Evolutionary conservation across 495 filamentous ascomycete species (phyloP).

Genomic region (Xylaria longipes): DNA sequence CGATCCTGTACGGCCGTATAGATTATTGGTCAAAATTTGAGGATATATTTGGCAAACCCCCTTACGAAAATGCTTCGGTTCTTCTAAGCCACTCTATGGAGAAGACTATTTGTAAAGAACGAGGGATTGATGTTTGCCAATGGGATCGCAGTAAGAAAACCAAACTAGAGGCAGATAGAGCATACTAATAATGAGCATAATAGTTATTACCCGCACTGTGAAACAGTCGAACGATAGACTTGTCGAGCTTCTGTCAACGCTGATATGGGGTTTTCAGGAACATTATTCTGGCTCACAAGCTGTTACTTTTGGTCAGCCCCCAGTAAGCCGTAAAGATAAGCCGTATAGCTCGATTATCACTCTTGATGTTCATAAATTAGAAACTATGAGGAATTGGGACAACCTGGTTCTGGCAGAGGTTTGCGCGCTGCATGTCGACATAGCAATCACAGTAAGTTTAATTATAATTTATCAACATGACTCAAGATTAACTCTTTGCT

Average conservation of each 20-base stretch:
- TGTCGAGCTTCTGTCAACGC: background rate
- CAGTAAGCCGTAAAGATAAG: background rate
- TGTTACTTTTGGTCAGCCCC: background rate
- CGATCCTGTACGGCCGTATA: background rate
- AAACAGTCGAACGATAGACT: background rate
- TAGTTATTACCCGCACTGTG: background rate
- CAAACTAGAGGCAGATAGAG: background rate
- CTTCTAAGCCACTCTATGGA: background rate
- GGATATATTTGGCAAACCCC: background rate
- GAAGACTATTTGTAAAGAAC: background rate
- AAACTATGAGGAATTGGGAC: background rate
- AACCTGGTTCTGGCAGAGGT: background rate
- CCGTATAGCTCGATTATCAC: background rate
- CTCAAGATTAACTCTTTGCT: background rate
- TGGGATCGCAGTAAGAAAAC: background rate
- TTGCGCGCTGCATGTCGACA: background rate
- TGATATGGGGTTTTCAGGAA: background rate
- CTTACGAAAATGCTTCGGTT: background rate
- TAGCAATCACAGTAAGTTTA: background rate
- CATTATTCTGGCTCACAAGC: background rate
- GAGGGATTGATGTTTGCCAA: background rate
- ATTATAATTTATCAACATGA: background rate
- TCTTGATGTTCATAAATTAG: background rate
- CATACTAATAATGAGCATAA: background rate
- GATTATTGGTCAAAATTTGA: conserved; percentile 8